Percentiles rank a stretch among this genome's conserved stretches.
Evolutionary conservation across 257 asterid genomes (phyloP).

Genomic region (Avicennia marina): DNA sequence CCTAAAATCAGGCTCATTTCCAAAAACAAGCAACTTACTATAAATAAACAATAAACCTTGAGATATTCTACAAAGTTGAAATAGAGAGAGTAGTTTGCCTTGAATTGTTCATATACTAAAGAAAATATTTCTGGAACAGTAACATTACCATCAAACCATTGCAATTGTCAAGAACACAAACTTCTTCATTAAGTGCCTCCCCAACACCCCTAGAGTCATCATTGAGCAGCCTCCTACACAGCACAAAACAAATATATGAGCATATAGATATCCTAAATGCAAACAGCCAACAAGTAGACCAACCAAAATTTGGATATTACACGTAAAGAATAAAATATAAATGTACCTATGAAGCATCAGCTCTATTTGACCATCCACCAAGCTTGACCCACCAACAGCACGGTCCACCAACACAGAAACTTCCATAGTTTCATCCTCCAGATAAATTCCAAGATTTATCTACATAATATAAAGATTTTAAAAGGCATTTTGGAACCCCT

Average conservation of each 20-base stretch:
- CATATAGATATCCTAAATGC: constrained; percentile 1
- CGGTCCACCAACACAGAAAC: constrained; percentile 80
- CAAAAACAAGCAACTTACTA: too few relatives aligned
- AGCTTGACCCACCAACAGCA: constrained; percentile 76
- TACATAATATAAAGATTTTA: constrained; percentile 20
- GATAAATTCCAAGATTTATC: constrained; percentile 76
- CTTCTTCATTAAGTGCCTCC: constrained; percentile 71
- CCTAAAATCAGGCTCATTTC: too few relatives aligned
- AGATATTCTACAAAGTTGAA: not conserved
- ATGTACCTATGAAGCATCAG: constrained; percentile 31
- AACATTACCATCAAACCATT: constrained; percentile 58
- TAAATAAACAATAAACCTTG: not conserved
- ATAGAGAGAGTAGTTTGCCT: not conserved
- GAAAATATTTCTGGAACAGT: not conserved
- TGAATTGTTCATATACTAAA: not conserved
- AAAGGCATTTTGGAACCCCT: constrained; percentile 5
- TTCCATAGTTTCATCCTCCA: constrained; percentile 60
- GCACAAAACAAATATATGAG: constrained; percentile 2
- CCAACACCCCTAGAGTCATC: constrained; percentile 89
- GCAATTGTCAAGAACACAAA: constrained; percentile 49
- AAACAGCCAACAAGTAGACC: not conserved
- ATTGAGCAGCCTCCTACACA: constrained; percentile 57
- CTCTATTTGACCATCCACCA: constrained; percentile 77
- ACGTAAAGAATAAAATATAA: constrained; percentile 6
- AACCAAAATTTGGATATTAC: not conserved